These are phyloP conservation scores for Liquidambar formosana DNA, from an alignment of 164 flowering plant genomes.

Conservation along the genomic window DNA sequence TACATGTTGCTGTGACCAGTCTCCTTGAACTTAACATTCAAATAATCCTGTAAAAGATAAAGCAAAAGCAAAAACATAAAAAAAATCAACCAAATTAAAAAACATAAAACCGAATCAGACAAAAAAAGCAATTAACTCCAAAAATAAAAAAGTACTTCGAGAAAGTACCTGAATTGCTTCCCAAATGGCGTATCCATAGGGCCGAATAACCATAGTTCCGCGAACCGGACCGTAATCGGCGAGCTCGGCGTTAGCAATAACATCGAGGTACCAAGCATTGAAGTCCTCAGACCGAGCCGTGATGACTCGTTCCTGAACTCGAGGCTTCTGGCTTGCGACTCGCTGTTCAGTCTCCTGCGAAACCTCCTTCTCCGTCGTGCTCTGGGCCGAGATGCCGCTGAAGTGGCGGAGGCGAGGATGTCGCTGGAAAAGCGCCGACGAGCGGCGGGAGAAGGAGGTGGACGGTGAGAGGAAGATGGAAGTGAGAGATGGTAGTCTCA, in stretches of 20 bases:
- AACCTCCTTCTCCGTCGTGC: constrained; percentile 20
- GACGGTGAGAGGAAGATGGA: constrained; percentile 25
- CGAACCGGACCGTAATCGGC: constrained; percentile 98
- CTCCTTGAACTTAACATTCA: constrained; percentile 95
- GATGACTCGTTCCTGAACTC: constrained; percentile 49
- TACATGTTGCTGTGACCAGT: constrained; percentile 98
- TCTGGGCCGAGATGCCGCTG: constrained; percentile 23
- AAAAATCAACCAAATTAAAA: neutral
- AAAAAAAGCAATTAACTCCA: neutral
- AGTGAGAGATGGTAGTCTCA: constrained; percentile 37
- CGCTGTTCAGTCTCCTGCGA: constrained; percentile 21
- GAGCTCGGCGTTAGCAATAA: constrained; percentile 81
- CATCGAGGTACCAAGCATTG: constrained; percentile 89
- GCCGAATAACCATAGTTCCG: constrained; percentile 97
- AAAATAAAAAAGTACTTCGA: neutral
- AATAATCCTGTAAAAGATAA: constrained; percentile 63
- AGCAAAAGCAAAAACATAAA: neutral
- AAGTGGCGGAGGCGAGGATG: constrained; percentile 14
- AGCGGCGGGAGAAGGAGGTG: constrained; percentile 12
- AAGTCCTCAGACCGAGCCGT: constrained; percentile 92
- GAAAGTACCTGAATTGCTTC: constrained; percentile 87
- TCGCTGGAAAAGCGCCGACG: constrained; percentile 6
- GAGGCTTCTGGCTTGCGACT: constrained; percentile 16
- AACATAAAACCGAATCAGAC: neutral
- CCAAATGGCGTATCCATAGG: constrained; percentile 98